Base-by-base conservation (phyloP, 805 yeast genomes). In the Metschnikowia orientalis region DNA sequence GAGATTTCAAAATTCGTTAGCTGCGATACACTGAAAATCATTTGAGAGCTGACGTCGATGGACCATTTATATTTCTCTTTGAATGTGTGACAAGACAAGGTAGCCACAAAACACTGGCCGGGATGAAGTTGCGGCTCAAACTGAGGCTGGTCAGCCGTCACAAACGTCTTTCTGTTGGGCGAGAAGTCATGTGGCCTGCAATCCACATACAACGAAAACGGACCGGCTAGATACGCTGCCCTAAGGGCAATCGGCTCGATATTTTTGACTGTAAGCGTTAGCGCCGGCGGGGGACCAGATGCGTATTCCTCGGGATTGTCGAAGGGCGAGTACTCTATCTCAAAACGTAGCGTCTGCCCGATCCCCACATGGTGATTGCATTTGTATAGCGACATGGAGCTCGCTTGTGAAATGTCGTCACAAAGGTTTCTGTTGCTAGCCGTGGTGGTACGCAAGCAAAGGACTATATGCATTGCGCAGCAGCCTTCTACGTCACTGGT, bases 211-310 rank as follows among this genome's bases (percentile, higher is more conserved):
- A 92, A 59, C 2, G 85, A 68, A 52, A 78, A 90, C 0, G 98
- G 98, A 0, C 97, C 98, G 1, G 89, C 80, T 26, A 92, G 57
- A 48, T 80, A 86, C 1, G 95, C 83, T 0, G 97, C 94, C 18
- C 95, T 59, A 44, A 86, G 54, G 1, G 92, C 71, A 3, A 84
- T 61, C 43, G 76, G 73, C 54, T 88, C 96, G 3, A 61, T 63
- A 57, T 89, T 89, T 48, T 75, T 77, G 23, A 89, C 73, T 34
- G 75, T 71, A 14, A 82, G 56, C 70, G 73, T 79, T 6, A 67
- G 41, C 23, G 48, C 53, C 6, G 36, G 21, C 4, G 58, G 61
- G 9, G 52, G 54, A 9, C 29, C 31, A 2, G 38, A 21, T 10
- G 45, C 37, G 26, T 46, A 46, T 6, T 42, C 44, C 12, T 42